phyloP scores from a whole-genome alignment of 768 basidiomycete species.

The Hebeloma cylindrosporum region DNA sequence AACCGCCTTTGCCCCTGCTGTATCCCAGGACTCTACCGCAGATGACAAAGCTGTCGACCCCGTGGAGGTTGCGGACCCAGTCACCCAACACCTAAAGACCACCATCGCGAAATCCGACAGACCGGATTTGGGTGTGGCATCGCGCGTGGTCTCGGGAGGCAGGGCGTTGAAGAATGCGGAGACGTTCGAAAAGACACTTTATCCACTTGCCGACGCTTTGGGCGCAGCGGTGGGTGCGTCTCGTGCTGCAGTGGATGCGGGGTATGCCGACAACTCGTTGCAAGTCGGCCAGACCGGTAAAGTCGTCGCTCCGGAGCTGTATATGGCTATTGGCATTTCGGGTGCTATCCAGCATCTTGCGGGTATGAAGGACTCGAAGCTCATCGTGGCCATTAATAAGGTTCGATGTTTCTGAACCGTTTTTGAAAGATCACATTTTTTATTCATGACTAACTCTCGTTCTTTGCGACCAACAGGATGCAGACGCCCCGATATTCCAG shows the following conservation, averaged over 20 bases:
- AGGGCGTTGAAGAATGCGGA: slow-evolving; percentile 93
- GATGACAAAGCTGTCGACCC: slow-evolving; percentile 63
- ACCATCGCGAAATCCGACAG: slow-evolving; percentile 87
- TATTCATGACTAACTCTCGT: slow-evolving; percentile 6
- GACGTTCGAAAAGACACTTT: slow-evolving; percentile 82
- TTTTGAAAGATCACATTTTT: background rate
- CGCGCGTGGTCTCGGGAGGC: slow-evolving; percentile 91
- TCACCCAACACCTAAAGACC: slow-evolving; percentile 67
- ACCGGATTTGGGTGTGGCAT: slow-evolving; percentile 87
- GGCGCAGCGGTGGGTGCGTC: slow-evolving; percentile 98
- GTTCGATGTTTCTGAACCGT: slow-evolving; percentile 40
- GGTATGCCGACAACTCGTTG: slow-evolving; percentile 95
- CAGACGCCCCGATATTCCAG: slow-evolving; percentile 99
- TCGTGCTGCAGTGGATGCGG: slow-evolving; percentile 96
- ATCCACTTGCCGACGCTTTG: slow-evolving; percentile 90
- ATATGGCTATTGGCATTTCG: slow-evolving; percentile 95
- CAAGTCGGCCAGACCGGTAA: slow-evolving; percentile 99
- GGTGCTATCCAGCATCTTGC: slow-evolving; percentile 99
- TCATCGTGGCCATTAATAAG: slow-evolving; percentile 99
- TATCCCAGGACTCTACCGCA: slow-evolving; percentile 49
- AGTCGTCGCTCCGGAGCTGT: slow-evolving; percentile 95
- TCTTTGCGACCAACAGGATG: too few relatives aligned
- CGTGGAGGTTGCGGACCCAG: slow-evolving; percentile 56
- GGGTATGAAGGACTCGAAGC: slow-evolving; percentile 99
- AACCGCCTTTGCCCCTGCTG: slow-evolving; percentile 81